Evolutionary conservation across 768 basidiomycete genomes (phyloP), one percentile per base, ranked within the genome.

Genomic region (Clavulina sp.): DNA sequence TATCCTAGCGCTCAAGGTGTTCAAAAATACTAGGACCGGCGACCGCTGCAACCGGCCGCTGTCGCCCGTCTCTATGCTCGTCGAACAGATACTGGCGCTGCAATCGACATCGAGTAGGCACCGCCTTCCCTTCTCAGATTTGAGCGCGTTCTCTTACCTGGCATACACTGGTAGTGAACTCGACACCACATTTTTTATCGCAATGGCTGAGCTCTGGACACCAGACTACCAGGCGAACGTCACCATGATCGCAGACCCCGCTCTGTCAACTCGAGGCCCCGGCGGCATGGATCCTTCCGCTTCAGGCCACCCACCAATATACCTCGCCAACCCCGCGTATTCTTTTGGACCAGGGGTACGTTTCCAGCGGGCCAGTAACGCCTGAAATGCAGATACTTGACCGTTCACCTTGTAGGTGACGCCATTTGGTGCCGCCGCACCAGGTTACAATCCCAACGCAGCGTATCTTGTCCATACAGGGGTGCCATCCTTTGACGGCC

Each of bases 131-230:
- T 13, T 30, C 2, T 46, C 26, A 49, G 48, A 29, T 33, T 49
- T 26, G 16, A 33, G 32, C 19, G 34, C 9, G 7, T 7, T 49
- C 29, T 31, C 32, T 29, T 49, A 16, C 9, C 43, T 9, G 9
- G 13, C 9, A 16, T 46, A 9, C 13, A 38, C 36, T 21, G 13
- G 41, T 52, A 93, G 91, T 57, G 81, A 86, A 44, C 71, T 93
- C 48, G 84, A 92, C 63, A 78, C 73, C 55, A 83, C 84, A 1
- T 92, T 89, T 66, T 86, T 96, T 63, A 65, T 95, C 40, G 81
- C 88, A 26, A 84, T 85, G 18, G 87, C 87, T n/a, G 91, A 95
- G 66, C 68, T 96, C 2, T 93, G 88, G 84, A 86, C 85, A 0
- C 73, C 71, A 41, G 87, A 91, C 58, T 82, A 78, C 13, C 77